Conservation (phyloP, 805 yeast genomes). For the Diddensiella caesifluorescens region DNA sequence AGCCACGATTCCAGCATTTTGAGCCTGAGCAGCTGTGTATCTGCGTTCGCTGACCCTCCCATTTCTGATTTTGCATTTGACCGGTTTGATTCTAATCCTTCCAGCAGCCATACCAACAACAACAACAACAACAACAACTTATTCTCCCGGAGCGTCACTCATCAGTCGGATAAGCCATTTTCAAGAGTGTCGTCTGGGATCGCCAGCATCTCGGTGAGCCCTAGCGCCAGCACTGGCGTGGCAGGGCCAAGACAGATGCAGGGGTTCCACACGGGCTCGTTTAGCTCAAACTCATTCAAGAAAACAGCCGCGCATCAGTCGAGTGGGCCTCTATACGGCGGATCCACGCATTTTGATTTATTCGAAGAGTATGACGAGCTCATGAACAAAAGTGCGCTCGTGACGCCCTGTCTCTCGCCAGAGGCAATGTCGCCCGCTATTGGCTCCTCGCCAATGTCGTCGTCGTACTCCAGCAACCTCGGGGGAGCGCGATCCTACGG, state of each 20-base stretch:
- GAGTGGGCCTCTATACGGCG: constrained; percentile 4
- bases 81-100: neutral
- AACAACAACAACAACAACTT: constrained; percentile 10
- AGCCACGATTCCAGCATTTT: no score
- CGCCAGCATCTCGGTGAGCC: constrained; percentile 12
- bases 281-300: constrained; percentile 1
- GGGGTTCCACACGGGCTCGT: constrained; percentile 7
- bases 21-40: constrained; percentile 2
- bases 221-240: constrained; percentile 12
- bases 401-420: constrained; percentile 19
- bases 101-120: neutral
- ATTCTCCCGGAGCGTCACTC: no score
- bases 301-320: constrained; percentile 1
- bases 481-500: neutral
- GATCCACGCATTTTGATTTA: constrained; percentile 16
- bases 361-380: constrained; percentile 17
- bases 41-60: constrained; percentile 1
- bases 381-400: constrained; percentile 7
- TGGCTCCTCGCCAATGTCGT: constrained; percentile 2
- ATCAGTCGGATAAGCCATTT: no score
- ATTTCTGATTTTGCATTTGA: constrained; percentile 1
- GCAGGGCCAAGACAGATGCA: constrained; percentile 18
- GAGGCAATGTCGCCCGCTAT: constrained; percentile 15
- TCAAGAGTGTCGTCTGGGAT: constrained; percentile 12
- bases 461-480: neutral